These are phyloP conservation scores for Cyclotella sp. DNA, from an alignment of 108 stramenopile species.

Conservation along the genomic window DNA sequence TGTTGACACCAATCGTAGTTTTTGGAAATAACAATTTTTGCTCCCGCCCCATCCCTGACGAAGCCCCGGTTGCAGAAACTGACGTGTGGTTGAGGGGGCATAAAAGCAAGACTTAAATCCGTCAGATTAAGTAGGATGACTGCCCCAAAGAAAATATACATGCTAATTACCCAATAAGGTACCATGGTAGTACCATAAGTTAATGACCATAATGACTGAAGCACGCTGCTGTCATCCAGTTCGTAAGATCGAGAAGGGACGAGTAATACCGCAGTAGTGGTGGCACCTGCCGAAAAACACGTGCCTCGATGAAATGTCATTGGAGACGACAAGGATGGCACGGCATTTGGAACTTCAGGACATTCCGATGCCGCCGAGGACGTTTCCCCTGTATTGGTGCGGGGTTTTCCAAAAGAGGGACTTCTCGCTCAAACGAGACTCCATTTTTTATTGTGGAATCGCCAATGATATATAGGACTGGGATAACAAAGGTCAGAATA, in stretches of 20 bases:
- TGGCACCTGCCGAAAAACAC: slow-evolving; percentile 46
- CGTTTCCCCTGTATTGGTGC: slow-evolving; percentile 57
- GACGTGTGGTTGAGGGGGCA: too few species aligned
- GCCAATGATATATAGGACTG: slow-evolving; percentile 38
- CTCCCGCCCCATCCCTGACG: too few species aligned
- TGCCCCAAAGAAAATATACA: too few species aligned
- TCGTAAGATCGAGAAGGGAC: slow-evolving; percentile 2
- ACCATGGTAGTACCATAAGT: too few species aligned
- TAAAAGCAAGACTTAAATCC: too few species aligned
- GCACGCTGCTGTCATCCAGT: too few species aligned
- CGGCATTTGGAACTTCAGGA: slow-evolving; percentile 21
- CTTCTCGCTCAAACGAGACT: slow-evolving; percentile 15
- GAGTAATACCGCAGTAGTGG: background rate
- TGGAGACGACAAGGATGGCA: slow-evolving; percentile 19
- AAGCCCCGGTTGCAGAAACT: too few species aligned
- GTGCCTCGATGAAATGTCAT: slow-evolving; percentile 43
- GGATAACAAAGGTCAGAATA: slow-evolving; percentile 37
- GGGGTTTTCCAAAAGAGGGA: slow-evolving; percentile 11
- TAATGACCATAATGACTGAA: too few species aligned
- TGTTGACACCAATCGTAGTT: too few species aligned
- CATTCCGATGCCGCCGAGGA: slow-evolving; percentile 69
- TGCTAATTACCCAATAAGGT: too few species aligned
- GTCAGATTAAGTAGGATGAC: too few species aligned
- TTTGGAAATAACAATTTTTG: too few species aligned
- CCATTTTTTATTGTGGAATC: slow-evolving; percentile 17